Conservation (phyloP, 495 filamentous ascomycete genomes). For the Xylaria telfairii region DNA sequence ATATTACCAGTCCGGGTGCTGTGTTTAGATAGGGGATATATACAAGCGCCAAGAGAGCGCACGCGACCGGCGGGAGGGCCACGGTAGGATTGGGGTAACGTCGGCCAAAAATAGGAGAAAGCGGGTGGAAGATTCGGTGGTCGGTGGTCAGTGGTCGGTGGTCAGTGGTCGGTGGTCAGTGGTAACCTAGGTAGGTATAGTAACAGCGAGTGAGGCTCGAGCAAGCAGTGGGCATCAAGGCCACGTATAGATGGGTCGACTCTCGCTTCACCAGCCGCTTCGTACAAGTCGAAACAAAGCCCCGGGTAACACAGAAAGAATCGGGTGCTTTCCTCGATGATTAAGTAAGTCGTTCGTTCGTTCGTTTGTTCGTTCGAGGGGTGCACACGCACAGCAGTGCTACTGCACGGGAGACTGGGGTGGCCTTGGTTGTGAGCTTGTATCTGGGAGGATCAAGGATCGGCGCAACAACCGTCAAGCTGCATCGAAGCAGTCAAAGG, state of each 20-base stretch:
- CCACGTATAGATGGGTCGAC: background rate
- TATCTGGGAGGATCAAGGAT: constrained; percentile 15
- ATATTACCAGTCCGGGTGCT: constrained; percentile 6
- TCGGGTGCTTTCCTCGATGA: background rate
- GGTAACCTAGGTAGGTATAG: no score
- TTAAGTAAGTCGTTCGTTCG: constrained; percentile 2
- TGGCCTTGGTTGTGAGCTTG: background rate
- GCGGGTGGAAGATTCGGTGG: constrained; percentile 4
- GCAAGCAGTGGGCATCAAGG: background rate
- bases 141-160: background rate
- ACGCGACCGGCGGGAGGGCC: constrained; percentile 17
- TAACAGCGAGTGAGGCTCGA: constrained; percentile 3
- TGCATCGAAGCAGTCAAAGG: constrained; percentile 7
- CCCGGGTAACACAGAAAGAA: background rate
- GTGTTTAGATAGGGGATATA: constrained; percentile 14
- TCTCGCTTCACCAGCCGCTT: background rate
- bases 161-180: background rate
- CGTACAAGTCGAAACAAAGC: background rate
- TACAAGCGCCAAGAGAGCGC: constrained; percentile 23
- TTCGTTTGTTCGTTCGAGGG: no score
- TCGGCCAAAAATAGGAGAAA: constrained; percentile 7
- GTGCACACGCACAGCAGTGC: background rate
- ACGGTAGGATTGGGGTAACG: constrained; percentile 27
- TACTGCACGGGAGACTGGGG: background rate
- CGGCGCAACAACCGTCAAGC: constrained; percentile 16